Percentiles rank a stretch among this genome's conserved stretches.
These are phyloP conservation scores for Pascua guehoae DNA, from an alignment of 1,284 basidiomycete genomes.

Conservation along the genomic window DNA sequence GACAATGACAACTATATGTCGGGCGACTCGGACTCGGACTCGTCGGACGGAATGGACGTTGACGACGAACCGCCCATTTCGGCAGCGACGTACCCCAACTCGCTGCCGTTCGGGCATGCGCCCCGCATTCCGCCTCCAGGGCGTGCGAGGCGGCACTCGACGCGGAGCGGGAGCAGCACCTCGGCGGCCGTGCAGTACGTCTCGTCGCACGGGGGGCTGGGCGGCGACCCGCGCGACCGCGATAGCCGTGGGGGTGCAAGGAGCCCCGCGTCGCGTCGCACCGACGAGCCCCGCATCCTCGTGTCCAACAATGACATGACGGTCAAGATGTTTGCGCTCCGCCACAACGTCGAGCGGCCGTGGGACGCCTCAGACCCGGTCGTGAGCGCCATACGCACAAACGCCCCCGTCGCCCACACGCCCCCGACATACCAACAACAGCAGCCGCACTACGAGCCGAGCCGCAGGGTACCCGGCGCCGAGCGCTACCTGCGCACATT, in stretches of 20 bases:
- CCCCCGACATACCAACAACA: too few relatives aligned
- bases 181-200: constrained; percentile 24
- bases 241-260: not conserved
- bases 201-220: constrained; percentile 16
- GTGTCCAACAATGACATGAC: constrained; percentile 49
- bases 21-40: not conserved
- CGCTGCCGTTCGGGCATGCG: constrained; percentile 38
- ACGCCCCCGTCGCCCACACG: too few relatives aligned
- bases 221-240: too few relatives aligned
- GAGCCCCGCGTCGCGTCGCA: not conserved
- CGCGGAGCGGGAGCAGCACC: constrained; percentile 1
- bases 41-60: constrained; percentile 1
- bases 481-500: too few relatives aligned
- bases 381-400: too few relatives aligned
- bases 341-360: constrained; percentile 2
- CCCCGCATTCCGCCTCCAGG: constrained; percentile 29
- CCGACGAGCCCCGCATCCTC: constrained; percentile 44
- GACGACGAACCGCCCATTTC: constrained; percentile 18
- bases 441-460: too few relatives aligned
- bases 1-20: constrained; percentile 16
- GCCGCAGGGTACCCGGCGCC: too few relatives aligned
- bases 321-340: constrained; percentile 44
- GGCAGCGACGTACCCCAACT: constrained; percentile 48
- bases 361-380: not conserved
- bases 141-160: not conserved